Conservation (phyloP, 805 yeast genomes). For the Schwanniomyces sp. region DNA sequence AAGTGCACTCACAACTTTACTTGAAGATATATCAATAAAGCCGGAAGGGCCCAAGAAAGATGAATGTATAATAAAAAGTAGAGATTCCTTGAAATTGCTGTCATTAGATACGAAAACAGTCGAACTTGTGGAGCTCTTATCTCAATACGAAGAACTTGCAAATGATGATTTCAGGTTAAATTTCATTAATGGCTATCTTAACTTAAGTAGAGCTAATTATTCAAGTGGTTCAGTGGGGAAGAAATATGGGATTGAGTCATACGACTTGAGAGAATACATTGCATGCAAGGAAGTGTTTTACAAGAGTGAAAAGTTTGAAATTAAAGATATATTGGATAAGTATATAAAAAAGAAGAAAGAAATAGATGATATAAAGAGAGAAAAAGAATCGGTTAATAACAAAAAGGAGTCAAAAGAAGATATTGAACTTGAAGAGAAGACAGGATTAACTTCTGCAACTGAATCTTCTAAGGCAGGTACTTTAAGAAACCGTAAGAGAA, state of each 20-base stretch:
- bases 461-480: background rate
- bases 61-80: slow-evolving; percentile 2
- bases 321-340: slow-evolving; percentile 9
- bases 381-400: slow-evolving; percentile 3
- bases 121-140: slow-evolving; percentile 27
- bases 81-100: background rate
- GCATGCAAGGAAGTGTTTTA: slow-evolving; percentile 21
- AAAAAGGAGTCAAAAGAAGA: background rate
- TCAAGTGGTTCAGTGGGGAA: slow-evolving; percentile 19
- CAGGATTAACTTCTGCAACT: background rate
- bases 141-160: slow-evolving; percentile 30
- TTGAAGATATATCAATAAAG: slow-evolving; percentile 6
- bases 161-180: slow-evolving; percentile 14
- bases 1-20: slow-evolving; percentile 2
- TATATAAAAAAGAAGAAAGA: slow-evolving; percentile 2
- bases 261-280: slow-evolving; percentile 35
- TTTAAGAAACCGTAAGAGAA: slow-evolving; percentile 4
- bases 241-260: slow-evolving; percentile 39
- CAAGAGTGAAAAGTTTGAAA: slow-evolving; percentile 5
- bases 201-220: slow-evolving; percentile 48
- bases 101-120: slow-evolving; percentile 12
- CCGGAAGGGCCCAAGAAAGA: background rate
- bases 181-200: slow-evolving; percentile 36
- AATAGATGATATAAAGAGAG: slow-evolving; percentile 4
- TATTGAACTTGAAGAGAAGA: background rate